Evolutionary conservation across 2,329 filamentous ascomycete genomes (phyloP).

Genomic region (Xylariaceae sp.): DNA sequence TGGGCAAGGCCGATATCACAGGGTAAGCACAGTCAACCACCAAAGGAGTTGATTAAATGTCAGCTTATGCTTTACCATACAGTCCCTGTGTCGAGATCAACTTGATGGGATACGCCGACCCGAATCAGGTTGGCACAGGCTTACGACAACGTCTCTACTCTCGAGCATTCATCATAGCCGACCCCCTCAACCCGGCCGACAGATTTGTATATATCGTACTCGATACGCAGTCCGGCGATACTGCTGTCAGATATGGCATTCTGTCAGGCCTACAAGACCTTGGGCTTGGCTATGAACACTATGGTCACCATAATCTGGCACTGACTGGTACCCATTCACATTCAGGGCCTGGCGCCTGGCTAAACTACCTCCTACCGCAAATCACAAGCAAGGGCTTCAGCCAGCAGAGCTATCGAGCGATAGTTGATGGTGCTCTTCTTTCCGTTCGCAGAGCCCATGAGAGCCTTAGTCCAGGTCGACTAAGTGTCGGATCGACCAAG

Average conservation of each 20-base stretch:
- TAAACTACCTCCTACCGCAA: constrained; percentile 92
- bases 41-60: not conserved
- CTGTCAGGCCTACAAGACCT: constrained; percentile 71
- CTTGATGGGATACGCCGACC: constrained; percentile 88
- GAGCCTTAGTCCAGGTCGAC: constrained; percentile 56
- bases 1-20: constrained; percentile 62
- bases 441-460: constrained; percentile 83
- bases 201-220: constrained; percentile 86
- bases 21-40: constrained; percentile 32
- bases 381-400: constrained; percentile 87
- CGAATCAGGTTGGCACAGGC: constrained; percentile 79
- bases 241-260: constrained; percentile 85
- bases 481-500: constrained; percentile 64
- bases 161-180: constrained; percentile 83
- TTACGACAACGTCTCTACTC: constrained; percentile 87
- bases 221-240: constrained; percentile 86
- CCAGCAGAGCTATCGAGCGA: constrained; percentile 83
- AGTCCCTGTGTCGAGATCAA: constrained; percentile 86
- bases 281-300: constrained; percentile 73
- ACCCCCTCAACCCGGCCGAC: constrained; percentile 65
- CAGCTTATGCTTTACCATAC: not conserved
- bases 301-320: constrained; percentile 80
- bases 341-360: constrained; percentile 87
- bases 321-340: constrained; percentile 94
- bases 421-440: constrained; percentile 81